phyloP scores from a whole-genome alignment of 169 alveolate species.

The Babesia ovis region DNA sequence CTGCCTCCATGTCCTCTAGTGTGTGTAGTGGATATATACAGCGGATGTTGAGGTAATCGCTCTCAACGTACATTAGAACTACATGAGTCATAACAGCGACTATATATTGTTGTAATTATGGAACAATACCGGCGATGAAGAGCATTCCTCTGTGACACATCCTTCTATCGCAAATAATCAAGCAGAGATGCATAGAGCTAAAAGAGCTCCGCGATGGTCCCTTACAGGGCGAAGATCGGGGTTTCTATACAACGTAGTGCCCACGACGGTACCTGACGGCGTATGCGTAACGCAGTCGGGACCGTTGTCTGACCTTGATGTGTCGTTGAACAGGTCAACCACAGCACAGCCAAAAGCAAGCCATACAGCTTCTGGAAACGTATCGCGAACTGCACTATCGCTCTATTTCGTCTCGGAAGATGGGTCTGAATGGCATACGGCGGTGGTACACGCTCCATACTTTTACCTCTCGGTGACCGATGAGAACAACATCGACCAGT shows the following conservation, averaged over 20 bases:
- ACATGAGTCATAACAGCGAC: no score
- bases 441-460: constrained; percentile 65
- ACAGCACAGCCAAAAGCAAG: background rate
- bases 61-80: no score
- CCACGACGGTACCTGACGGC: constrained; percentile 76
- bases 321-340: background rate
- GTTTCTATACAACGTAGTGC: constrained; percentile 83
- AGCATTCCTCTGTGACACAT: background rate
- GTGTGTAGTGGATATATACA: no score
- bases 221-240: constrained; percentile 75
- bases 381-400: constrained; percentile 50
- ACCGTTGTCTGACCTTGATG: background rate
- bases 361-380: background rate
- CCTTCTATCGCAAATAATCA: constrained; percentile 33
- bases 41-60: no score
- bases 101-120: no score
- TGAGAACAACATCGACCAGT: constrained; percentile 28
- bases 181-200: constrained; percentile 20
- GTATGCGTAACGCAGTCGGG: constrained; percentile 35
- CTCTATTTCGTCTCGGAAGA: constrained; percentile 68
- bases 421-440: constrained; percentile 66
- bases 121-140: no score
- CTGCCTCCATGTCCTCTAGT: no score
- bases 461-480: constrained; percentile 38
- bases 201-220: constrained; percentile 63